Evolutionary conservation across 345 rosid species (phyloP).

Genomic region (Draba incana): DNA sequence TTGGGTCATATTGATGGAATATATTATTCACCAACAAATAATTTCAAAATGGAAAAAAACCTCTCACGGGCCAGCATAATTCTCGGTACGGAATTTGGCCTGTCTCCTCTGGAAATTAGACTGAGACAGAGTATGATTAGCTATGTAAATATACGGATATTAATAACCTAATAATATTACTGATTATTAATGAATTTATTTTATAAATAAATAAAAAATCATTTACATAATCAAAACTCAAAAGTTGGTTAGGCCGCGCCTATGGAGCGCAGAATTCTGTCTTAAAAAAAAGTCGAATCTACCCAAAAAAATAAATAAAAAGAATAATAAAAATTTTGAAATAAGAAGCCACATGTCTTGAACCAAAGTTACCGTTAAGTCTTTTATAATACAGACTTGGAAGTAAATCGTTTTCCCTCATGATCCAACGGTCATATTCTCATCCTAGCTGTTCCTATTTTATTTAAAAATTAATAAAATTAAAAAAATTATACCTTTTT

Average conservation of each 20-base stretch:
- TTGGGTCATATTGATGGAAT: not conserved
- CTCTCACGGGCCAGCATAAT: constrained; percentile 32
- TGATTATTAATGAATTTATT: not conserved
- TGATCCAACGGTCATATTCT: constrained; percentile 37
- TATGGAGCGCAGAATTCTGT: constrained; percentile 37
- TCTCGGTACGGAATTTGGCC: constrained; percentile 32
- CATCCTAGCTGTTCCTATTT: constrained; percentile 26
- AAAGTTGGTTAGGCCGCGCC: constrained; percentile 35
- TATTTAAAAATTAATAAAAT: not conserved
- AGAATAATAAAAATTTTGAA: constrained; percentile 25
- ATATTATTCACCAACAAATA: not conserved
- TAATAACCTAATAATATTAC: not conserved
- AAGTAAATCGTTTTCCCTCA: constrained; percentile 31
- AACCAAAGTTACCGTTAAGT: constrained; percentile 43
- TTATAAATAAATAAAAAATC: not conserved
- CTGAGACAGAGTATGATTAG: constrained; percentile 30
- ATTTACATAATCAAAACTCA: not conserved
- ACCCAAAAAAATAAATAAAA: not conserved
- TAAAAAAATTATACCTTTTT: not conserved
- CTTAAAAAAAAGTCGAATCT: constrained; percentile 17
- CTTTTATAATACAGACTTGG: constrained; percentile 21
- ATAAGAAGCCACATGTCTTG: constrained; percentile 35
- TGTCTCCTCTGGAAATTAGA: constrained; percentile 20
- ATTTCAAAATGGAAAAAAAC: constrained; percentile 16
- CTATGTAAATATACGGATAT: constrained; percentile 27